Base-by-base conservation (phyloP, 345 rosid species). In the Anacardium occidentale region DNA sequence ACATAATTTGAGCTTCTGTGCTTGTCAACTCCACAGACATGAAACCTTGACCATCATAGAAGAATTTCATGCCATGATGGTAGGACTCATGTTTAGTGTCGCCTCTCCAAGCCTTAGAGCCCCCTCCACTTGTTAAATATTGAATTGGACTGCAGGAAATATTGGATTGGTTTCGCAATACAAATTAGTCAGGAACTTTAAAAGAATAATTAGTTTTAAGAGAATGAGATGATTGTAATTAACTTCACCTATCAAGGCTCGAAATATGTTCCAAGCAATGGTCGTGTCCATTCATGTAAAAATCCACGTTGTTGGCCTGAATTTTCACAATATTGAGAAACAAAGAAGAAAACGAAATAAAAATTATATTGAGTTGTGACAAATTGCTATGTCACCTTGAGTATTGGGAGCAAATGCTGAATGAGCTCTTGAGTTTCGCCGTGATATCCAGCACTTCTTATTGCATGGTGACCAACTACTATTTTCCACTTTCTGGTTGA, bases 21-120 rank as follows among this genome's bases (percentile, higher is more conserved):
- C 60, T 70, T 3, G 82, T 77, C 52, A 84, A 18, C 40, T 78
- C 64, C 82, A 91, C 51, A 37, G 94, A 85, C 87, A 89, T 78
- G 88, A 88, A 91, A 9, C 97, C 97, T 80, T 89, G 97, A 3
- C 97, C 97, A 64, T 88, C 97, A 62, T 89, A 82, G 68, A 81
- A 84, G 78, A 89, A 89, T 78, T 70, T 89, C 80, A 88, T 44
- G 44, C 59, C 81, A n/a, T 74, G 57, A 15, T 72, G 76, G n/a
- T 83, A 66, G 44, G 68, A 20, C 22, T 55, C 17, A 66, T n/a
- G 6, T 44, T 65, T 78, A 8, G 69, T 29, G 47, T 84, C 90
- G 0, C 93, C 94, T 62, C 88, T 86, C 97, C 97, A 89, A 11
- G 97, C 90, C 87, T 89, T 91, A 12, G 97, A 91, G 1, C 94